These are phyloP conservation scores for Trichoderma koningiopsis DNA, from an alignment of 2,329 filamentous ascomycete species.

Conservation along the genomic window DNA sequence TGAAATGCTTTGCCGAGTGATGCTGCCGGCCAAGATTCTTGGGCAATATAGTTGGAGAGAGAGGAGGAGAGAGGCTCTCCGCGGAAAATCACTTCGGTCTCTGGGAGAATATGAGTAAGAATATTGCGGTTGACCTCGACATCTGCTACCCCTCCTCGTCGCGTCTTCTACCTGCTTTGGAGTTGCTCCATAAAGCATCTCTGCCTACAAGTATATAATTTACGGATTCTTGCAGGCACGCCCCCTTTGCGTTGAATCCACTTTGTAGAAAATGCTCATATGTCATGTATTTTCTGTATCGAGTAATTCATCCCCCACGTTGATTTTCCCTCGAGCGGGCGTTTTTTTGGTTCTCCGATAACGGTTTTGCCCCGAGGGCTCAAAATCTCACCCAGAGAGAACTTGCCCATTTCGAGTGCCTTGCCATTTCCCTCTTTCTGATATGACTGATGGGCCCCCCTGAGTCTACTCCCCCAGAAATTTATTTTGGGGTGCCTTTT, in stretches of 20 bases:
- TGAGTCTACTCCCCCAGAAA: not conserved
- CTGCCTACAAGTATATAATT: not conserved
- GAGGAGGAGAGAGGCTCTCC: not conserved
- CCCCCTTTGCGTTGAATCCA: not conserved
- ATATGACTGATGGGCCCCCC: not conserved
- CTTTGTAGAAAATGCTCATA: not conserved
- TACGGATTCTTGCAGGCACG: not conserved
- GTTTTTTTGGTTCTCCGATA: not conserved
- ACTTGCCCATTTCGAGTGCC: not conserved
- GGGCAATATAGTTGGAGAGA: not conserved
- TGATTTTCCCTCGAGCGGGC: not conserved
- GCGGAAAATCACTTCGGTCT: not conserved
- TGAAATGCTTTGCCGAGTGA: not conserved
- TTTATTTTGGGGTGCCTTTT: constrained; percentile 8
- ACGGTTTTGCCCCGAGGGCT: not conserved
- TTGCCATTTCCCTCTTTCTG: not conserved
- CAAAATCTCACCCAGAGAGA: not conserved
- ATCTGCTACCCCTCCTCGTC: constrained; percentile 7
- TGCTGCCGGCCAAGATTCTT: not conserved
- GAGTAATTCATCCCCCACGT: not conserved
- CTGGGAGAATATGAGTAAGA: not conserved
- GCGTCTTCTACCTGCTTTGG: not conserved
- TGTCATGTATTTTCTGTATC: not conserved
- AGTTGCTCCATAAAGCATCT: not conserved
- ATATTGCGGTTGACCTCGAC: not conserved